Evolutionary conservation across 257 asterid genomes (phyloP), one percentile per base, ranked within the genome.

Genomic region (Knoxia roxburghii): DNA sequence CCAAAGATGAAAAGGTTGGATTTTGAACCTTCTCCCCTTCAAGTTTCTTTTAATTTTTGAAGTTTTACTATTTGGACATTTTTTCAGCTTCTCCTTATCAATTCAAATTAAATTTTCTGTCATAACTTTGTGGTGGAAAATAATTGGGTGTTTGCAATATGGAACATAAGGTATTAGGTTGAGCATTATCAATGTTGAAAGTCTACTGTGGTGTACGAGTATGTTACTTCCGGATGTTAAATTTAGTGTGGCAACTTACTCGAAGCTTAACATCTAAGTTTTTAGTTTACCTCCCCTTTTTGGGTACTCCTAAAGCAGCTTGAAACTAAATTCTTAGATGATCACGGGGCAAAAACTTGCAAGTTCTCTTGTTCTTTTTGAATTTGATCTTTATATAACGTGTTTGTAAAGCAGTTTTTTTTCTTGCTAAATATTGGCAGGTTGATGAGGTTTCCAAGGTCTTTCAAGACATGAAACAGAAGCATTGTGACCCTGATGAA

Each of bases 401-500:
- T 33, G 20, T n/a, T 57, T 9, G 23, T 20, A 26, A 9, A n/a
- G 26, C 33, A 24, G 32, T 26, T 33, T 20, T 64, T 46, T 68
- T 45, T 29, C 50, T 17, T n/a, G 39, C 55, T 23, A n/a, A n/a
- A n/a, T n/a, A 61, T 75, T 90, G 80, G 79, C 95, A 93, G 97
- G 87, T 85, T 82, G 95, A 85, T 68, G 85, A 79, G 78, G 96
- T 81, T 12, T 65, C 76, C 83, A 73, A 61, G 77, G 86, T 93
- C 60, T 81, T 86, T 12, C 85, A 85, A 45, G 95, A 93, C 76
- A 93, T 90, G 99, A 90, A 88, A 78, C 79, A 61, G 78, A 83
- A 80, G 83, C 85, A 85, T 32, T 90, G 96, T 48, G 82, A 84
- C 63, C 96, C 92, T 13, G 96, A 90, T 68, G 95, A 82, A 59